A percentile compares a stretch with the other conserved stretches of the same genome.
Conservation (phyloP, 768 basidiomycete genomes). For the Kwoniella shandongensis region DNA sequence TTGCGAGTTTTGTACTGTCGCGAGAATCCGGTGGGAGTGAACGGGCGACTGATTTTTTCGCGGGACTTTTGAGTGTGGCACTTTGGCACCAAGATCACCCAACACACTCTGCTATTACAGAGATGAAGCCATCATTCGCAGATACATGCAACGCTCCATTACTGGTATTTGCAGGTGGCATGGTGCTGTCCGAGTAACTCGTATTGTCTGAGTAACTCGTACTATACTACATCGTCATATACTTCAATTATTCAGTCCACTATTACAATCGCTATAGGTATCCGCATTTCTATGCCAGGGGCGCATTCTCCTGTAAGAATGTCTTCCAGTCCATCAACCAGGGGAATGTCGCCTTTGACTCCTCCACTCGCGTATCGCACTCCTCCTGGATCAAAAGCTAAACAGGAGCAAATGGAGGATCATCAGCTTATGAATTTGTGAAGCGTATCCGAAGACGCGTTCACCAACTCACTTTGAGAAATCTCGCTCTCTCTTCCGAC, state of each 20-base stretch:
- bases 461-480: conserved; percentile 8
- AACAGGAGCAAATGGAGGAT: no score
- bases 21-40: background rate
- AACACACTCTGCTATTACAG: background rate
- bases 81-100: background rate
- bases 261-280: no score
- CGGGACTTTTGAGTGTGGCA: conserved; percentile 2
- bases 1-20: background rate
- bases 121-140: background rate
- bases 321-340: conserved; percentile 3
- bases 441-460: no score
- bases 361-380: conserved; percentile 1
- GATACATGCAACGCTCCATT: background rate
- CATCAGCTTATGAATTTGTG: no score
- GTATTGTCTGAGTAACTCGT: background rate
- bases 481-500: conserved; percentile 1
- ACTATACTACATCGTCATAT: background rate
- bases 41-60: background rate
- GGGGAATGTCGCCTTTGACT: conserved; percentile 2
- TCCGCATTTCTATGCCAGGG: no score
- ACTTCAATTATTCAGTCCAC: background rate
- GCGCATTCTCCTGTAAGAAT: background rate
- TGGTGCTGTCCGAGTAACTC: background rate
- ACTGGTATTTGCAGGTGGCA: background rate
- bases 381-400: conserved; percentile 2